Evolutionary conservation across 2,329 filamentous ascomycete genomes (phyloP).

Genomic region (Allantophomopsis lycopodina): DNA sequence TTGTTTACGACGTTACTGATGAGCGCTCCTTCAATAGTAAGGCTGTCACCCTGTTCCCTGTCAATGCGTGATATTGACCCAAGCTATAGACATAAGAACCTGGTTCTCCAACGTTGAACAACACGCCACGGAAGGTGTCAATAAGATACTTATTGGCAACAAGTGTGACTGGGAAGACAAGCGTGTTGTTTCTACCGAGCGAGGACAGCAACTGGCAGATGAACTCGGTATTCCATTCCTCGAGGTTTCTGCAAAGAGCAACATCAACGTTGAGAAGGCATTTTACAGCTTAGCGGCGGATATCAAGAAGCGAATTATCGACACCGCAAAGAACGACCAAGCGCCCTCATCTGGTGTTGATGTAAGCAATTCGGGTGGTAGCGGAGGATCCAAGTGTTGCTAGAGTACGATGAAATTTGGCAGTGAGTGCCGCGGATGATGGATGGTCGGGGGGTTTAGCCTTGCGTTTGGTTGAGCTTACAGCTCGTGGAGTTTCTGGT

Average conservation of each 20-base stretch:
- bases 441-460: conserved; percentile 1
- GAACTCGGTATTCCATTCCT: conserved; percentile 97
- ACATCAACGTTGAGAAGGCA: conserved; percentile 99
- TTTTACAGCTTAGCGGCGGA: conserved; percentile 92
- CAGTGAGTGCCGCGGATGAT: conserved; percentile 3
- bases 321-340: conserved; percentile 70
- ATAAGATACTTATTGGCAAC: conserved; percentile 99
- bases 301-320: conserved; percentile 97
- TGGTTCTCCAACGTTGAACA: conserved; percentile 99
- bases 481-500: conserved; percentile 18
- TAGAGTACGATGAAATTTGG: conserved; percentile 26
- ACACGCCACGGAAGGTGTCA: conserved; percentile 96
- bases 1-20: conserved; percentile 98
- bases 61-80: conserved; percentile 2
- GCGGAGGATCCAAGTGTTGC: conserved; percentile 63
- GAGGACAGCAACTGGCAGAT: conserved; percentile 84
- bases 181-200: conserved; percentile 82
- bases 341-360: conserved; percentile 45
- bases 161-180: conserved; percentile 99
- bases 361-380: conserved; percentile 48
- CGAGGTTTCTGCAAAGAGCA: conserved; percentile 96
- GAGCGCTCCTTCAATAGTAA: conserved; percentile 99
- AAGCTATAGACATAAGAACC: conserved; percentile 66
- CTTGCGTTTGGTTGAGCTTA: conserved; percentile 1
- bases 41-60: neutral